Conservation (phyloP, 106 monocot genomes). For the Dendrobium huoshanense region DNA sequence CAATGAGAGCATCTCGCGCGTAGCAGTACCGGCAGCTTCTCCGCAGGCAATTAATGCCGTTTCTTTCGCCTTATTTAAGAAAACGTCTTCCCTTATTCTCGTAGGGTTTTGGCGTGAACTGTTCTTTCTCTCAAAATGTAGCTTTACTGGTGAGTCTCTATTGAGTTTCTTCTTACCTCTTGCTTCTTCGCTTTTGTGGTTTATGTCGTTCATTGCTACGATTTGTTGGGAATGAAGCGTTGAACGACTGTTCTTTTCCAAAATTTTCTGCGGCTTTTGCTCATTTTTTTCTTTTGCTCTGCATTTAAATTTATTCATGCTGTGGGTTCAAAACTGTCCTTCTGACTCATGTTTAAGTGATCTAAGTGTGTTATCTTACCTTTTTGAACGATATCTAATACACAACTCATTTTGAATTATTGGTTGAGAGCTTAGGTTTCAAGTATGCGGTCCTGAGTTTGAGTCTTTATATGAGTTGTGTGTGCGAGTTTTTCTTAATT, state of each 20-base stretch:
- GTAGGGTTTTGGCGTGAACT: slow-evolving; percentile 7
- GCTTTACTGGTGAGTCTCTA: not conserved
- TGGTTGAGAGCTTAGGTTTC: too few species aligned
- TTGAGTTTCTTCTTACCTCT: too few species aligned
- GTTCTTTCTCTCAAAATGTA: not conserved
- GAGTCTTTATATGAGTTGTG: too few species aligned
- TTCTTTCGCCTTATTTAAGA: not conserved
- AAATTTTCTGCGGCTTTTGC: not conserved
- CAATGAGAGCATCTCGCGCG: not conserved
- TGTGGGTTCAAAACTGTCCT: not conserved
- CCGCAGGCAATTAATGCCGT: slow-evolving; percentile 2
- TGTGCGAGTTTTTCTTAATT: too few species aligned
- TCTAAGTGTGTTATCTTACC: not conserved
- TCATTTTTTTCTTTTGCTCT: not conserved
- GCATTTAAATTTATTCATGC: not conserved
- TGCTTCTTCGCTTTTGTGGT: too few species aligned
- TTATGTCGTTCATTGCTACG: not conserved
- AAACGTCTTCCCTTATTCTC: not conserved
- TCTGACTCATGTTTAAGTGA: not conserved
- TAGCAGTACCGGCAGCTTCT: not conserved
- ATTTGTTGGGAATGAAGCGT: not conserved
- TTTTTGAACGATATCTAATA: not conserved
- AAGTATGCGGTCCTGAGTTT: too few species aligned
- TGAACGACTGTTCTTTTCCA: not conserved
- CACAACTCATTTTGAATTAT: too few species aligned